Conservation (phyloP, 2,329 filamentous ascomycete species). For the Juglanconis oblonga region DNA sequence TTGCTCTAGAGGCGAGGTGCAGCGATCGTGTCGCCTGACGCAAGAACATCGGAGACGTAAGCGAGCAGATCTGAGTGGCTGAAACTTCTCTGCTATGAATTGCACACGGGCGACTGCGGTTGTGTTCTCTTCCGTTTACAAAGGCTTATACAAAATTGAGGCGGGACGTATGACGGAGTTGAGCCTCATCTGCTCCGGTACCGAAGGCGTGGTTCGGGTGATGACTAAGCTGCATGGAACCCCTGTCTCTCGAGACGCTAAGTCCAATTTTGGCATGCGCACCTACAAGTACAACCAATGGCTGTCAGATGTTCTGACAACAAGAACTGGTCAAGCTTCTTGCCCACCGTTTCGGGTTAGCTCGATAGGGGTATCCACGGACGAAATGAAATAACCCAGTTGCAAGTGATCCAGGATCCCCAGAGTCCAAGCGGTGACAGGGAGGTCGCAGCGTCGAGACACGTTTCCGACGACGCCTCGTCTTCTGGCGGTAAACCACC, state of each 20-base stretch:
- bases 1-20: constrained; percentile 1
- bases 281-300: too few relatives aligned
- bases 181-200: neutral
- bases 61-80: neutral
- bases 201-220: neutral
- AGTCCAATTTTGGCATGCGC: too few relatives aligned
- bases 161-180: neutral
- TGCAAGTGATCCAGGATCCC: neutral
- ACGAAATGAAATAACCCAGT: too few relatives aligned
- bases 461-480: constrained; percentile 4
- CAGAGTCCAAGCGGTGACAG: neutral
- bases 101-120: too few relatives aligned
- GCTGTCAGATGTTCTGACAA: too few relatives aligned
- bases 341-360: neutral
- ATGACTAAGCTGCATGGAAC: neutral
- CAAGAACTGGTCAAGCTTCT: too few relatives aligned
- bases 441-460: neutral
- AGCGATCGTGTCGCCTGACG: constrained; percentile 12
- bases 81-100: too few relatives aligned
- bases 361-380: neutral
- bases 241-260: neutral
- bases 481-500: neutral
- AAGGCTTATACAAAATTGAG: too few relatives aligned
- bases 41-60: constrained; percentile 9
- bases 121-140: too few relatives aligned